Evolutionary conservation across 2,329 filamentous ascomycete genomes (phyloP), one percentile per base, ranked within the genome.

Genomic region (Aureobasidium sp.): DNA sequence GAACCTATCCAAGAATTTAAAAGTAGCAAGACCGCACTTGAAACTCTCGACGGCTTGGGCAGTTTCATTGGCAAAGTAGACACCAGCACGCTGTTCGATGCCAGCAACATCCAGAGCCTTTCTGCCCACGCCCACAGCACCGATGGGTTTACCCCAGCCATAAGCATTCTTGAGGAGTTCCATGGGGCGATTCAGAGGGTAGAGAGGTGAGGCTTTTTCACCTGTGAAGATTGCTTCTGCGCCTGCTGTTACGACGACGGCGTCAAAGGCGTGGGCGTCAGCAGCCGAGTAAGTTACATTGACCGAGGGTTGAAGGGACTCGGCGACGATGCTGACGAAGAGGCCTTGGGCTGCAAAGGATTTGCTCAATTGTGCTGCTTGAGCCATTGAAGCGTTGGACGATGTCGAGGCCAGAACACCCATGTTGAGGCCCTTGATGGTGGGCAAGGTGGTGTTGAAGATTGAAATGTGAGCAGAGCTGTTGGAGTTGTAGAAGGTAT

Each of bases 101-200:
- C 44, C 58, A 3, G 48, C 61, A 5, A 35, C 35, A 15, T 45
- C 45, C 14, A 60, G 24, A n/a, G 39, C 39, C 11, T 44, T 44
- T 33, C 17, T 48, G 6, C 50, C 45, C 24, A 9, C 59, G 0
- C 87, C 88, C 0, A 85, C 87, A 0, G 85, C 89, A 1, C 83
- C 89, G 24, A 92, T 86, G 0, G 87, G 75, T 77, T 92, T 92
- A 52, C 90, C 78, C 65, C 92, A 88, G 0, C 88, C 88, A 67
- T 91, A 92, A 0, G 88, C 85, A 71, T 92, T 89, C 1, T 86
- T 81, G 6, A 91, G 74, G 82, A 86, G 91, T 74, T 91, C 85
- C 3, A 87, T 69, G 0, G 87, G 86, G n/a, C 88, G 85, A 0
- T 88, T 88, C 64, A 81, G 89, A 74, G 84, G 82, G 52, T 79